Conservation (phyloP, 371 early-diverging fungal species). For the Massospora cicadina region DNA sequence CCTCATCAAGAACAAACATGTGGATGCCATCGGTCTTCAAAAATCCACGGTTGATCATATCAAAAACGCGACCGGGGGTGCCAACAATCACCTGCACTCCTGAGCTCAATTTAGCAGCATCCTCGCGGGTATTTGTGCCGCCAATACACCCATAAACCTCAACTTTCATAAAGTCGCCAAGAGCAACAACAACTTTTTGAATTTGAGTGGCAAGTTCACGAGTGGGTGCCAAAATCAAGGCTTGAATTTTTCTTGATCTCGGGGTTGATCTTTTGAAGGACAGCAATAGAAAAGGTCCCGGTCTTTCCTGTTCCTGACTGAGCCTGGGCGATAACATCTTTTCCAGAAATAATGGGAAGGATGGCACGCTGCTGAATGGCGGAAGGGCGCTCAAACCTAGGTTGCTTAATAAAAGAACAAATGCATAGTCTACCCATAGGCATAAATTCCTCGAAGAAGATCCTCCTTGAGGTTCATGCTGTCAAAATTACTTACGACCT, state of each 20-base stretch:
- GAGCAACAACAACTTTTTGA: constrained; percentile 59
- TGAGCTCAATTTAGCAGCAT: constrained; percentile 35
- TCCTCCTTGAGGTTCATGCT: constrained; percentile 67
- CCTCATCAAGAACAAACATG: constrained; percentile 93
- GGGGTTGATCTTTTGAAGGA: constrained; percentile 71
- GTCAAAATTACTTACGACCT: constrained; percentile 62
- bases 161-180: constrained; percentile 72
- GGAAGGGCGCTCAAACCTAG: constrained; percentile 72
- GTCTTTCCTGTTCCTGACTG: constrained; percentile 98
- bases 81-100: constrained; percentile 77
- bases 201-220: constrained; percentile 88
- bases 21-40: constrained; percentile 60
- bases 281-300: constrained; percentile 85
- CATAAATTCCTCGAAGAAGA: constrained; percentile 75
- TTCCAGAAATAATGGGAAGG: constrained; percentile 59
- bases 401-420: background rate
- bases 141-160: constrained; percentile 74
- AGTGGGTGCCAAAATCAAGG: constrained; percentile 76
- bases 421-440: constrained; percentile 43
- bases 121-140: constrained; percentile 73
- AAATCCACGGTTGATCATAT: constrained; percentile 77
- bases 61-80: constrained; percentile 88
- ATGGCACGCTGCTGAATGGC: constrained; percentile 88
- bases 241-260: constrained; percentile 57
- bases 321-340: constrained; percentile 89